phyloP scores from a whole-genome alignment of 768 basidiomycete genomes.

The Auricularia cornea region DNA sequence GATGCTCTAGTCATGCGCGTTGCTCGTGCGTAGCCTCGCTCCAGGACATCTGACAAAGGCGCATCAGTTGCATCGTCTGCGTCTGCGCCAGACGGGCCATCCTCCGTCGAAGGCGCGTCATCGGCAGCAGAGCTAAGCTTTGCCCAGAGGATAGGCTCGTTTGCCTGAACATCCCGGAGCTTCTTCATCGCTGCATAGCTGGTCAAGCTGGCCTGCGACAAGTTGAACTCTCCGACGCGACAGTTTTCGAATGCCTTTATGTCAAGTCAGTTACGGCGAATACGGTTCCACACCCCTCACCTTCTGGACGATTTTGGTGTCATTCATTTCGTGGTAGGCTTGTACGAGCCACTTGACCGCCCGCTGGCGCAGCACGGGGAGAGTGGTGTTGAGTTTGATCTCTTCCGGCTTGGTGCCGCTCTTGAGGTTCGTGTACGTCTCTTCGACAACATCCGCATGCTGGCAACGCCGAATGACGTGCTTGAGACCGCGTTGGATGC shows the following conservation, averaged over 20 bases:
- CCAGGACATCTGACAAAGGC: no score
- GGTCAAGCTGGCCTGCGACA: conserved; percentile 20
- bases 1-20: no score
- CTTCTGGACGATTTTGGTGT: conserved; percentile 15
- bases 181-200: not conserved
- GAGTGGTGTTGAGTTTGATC: conserved; percentile 14
- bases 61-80: not conserved
- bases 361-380: conserved; percentile 17
- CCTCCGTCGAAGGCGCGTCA: not conserved
- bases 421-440: conserved; percentile 19
- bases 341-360: conserved; percentile 26
- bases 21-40: no score
- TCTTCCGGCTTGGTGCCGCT: conserved; percentile 4
- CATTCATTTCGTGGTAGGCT: conserved; percentile 22
- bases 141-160: not conserved
- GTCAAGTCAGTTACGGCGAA: not conserved
- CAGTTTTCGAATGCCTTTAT: conserved; percentile 21
- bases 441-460: conserved; percentile 28
- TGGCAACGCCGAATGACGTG: conserved; percentile 21
- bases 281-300: not conserved
- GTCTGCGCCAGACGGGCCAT: no score
- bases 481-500: conserved; percentile 31
- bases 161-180: not conserved
- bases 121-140: not conserved
- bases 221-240: conserved; percentile 17